Conservation (phyloP, 495 filamentous ascomycete species). For the Sabuloglossum arenarium region DNA sequence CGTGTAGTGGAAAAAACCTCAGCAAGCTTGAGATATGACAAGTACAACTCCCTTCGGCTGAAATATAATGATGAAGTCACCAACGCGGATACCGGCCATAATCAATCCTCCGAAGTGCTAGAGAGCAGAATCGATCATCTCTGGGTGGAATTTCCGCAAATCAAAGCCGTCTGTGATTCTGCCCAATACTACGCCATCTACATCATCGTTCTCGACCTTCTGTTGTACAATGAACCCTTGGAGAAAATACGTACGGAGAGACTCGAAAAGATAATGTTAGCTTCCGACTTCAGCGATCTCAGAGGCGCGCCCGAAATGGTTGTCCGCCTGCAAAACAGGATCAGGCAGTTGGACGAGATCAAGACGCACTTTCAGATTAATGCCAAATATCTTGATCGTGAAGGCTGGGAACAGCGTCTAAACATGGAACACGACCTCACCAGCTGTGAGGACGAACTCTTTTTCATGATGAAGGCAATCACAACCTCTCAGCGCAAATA, state of each 20-base stretch:
- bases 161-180: constrained; percentile 85
- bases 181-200: constrained; percentile 94
- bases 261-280: constrained; percentile 95
- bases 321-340: constrained; percentile 69
- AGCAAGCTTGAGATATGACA: constrained; percentile 82
- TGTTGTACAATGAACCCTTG: constrained; percentile 85
- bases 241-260: constrained; percentile 89
- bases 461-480: constrained; percentile 99
- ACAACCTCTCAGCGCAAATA: constrained; percentile 81
- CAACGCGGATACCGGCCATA: constrained; percentile 27
- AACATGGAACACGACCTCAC: constrained; percentile 71
- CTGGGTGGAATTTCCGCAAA: constrained; percentile 87
- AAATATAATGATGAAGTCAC: constrained; percentile 94
- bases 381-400: constrained; percentile 64
- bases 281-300: constrained; percentile 97
- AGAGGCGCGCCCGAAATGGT: constrained; percentile 89
- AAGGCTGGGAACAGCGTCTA: constrained; percentile 80
- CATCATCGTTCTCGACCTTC: constrained; percentile 82
- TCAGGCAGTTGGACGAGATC: constrained; percentile 88
- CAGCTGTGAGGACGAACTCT: constrained; percentile 85
- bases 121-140: constrained; percentile 84
- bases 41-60: constrained; percentile 89
- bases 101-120: constrained; percentile 20
- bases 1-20: constrained; percentile 89
- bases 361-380: constrained; percentile 91